Percentiles rank a stretch among this genome's conserved stretches.
These are phyloP conservation scores for Leccinum pellstonianum DNA, from an alignment of 768 basidiomycete species.

Conservation along the genomic window DNA sequence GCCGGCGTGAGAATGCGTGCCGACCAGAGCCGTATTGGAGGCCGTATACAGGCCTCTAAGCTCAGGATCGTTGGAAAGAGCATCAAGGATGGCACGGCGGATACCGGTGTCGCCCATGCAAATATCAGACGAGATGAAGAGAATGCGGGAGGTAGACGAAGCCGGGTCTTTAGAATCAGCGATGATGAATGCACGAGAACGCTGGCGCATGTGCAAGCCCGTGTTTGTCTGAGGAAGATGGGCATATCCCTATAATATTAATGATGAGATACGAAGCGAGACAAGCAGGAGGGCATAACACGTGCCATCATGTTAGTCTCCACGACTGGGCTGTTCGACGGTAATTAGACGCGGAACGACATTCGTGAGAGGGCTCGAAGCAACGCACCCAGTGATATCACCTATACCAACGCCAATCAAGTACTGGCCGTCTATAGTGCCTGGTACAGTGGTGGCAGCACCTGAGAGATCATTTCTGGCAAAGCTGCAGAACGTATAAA, in stretches of 20 bases:
- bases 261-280: not conserved
- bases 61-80: slow-evolving; percentile 44
- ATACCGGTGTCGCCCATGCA: slow-evolving; percentile 81
- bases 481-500: slow-evolving; percentile 42
- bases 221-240: slow-evolving; percentile 62
- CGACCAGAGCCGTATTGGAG: slow-evolving; percentile 72
- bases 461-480: slow-evolving; percentile 31
- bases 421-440: slow-evolving; percentile 19
- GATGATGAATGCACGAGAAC: slow-evolving; percentile 73
- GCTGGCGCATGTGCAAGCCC: slow-evolving; percentile 77
- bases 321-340: slow-evolving; percentile 56
- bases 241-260: slow-evolving; percentile 58
- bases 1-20: slow-evolving; percentile 74
- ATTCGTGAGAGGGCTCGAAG: not conserved
- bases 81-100: slow-evolving; percentile 62
- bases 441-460: not conserved
- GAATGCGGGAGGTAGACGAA: slow-evolving; percentile 53
- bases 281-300: not conserved
- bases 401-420: slow-evolving; percentile 42
- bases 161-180: slow-evolving; percentile 42
- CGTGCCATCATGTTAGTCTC: slow-evolving; percentile 83
- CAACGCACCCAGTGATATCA: slow-evolving; percentile 69
- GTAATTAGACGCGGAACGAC: not conserved
- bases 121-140: slow-evolving; percentile 82
- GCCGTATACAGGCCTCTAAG: slow-evolving; percentile 66